Percentiles rank a stretch among this genome's conserved stretches.
phyloP scores from a whole-genome alignment of 768 basidiomycete genomes.

The Kwoniella sp. region DNA sequence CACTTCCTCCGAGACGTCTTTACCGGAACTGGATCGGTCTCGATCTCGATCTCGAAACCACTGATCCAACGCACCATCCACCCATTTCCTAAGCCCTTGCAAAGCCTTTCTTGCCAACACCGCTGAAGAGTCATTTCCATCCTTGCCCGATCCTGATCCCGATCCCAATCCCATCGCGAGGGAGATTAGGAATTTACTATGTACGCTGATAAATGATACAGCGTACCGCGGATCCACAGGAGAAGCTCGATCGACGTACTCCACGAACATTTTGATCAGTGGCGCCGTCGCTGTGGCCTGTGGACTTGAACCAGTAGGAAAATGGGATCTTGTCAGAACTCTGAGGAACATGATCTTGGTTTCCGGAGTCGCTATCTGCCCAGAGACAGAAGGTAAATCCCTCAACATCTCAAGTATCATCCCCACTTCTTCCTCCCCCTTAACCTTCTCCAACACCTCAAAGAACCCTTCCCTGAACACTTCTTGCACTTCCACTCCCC shows the following conservation, averaged over 20 bases:
- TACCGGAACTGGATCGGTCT: too few relatives aligned
- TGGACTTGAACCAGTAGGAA: conserved; percentile 6
- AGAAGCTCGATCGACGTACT: conserved; percentile 14
- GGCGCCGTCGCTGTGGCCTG: conserved; percentile 1
- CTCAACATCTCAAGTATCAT: conserved; percentile 30
- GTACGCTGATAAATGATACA: conserved; percentile 25
- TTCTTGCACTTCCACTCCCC: conserved; percentile 32
- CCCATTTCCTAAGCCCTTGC: conserved; percentile 21
- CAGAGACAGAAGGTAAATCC: conserved; percentile 32
- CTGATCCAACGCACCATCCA: conserved; percentile 8
- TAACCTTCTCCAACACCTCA: conserved; percentile 15
- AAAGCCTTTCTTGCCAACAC: conserved; percentile 17
- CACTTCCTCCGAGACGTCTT: conserved; percentile 18
- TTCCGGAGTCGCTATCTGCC: conserved; percentile 20
- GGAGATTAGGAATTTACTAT: conserved; percentile 27
- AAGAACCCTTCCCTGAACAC: conserved; percentile 38
- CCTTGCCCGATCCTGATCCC: conserved; percentile 13
- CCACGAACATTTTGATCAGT: conserved; percentile 24
- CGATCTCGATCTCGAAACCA: too few relatives aligned
- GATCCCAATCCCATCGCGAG: conserved; percentile 2
- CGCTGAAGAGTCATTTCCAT: background rate
- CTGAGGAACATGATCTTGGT: conserved; percentile 16
- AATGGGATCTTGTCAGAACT: conserved; percentile 21
- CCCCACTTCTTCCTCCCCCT: conserved; percentile 15
- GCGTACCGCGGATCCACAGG: conserved; percentile 25